These are phyloP conservation scores for Tulasnella sp. DNA, from an alignment of 768 basidiomycete genomes.

Conservation along the genomic window DNA sequence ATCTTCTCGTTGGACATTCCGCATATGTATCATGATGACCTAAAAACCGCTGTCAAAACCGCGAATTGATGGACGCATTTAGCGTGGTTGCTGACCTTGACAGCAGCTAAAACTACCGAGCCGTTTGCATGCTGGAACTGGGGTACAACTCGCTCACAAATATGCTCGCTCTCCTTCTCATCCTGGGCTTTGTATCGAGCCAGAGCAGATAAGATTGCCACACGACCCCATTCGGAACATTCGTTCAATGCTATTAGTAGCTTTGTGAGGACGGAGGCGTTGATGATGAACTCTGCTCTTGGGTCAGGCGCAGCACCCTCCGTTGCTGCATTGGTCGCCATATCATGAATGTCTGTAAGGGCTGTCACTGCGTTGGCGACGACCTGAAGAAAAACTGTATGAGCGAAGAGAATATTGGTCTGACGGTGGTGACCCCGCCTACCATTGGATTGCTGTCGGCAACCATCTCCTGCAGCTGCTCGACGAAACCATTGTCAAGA, in stretches of 20 bases:
- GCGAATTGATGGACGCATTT: neutral
- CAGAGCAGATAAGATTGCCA: constrained; percentile 84
- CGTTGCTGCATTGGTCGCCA: constrained; percentile 40
- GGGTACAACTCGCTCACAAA: constrained; percentile 96
- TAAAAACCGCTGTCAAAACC: constrained; percentile 36
- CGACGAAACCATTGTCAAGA: constrained; percentile 90
- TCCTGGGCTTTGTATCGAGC: constrained; percentile 79
- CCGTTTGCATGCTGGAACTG: constrained; percentile 98
- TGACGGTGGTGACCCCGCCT: constrained; percentile 33
- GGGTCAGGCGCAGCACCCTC: constrained; percentile 29
- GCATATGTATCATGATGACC: constrained; percentile 98
- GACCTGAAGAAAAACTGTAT: constrained; percentile 52
- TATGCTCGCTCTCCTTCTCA: constrained; percentile 95
- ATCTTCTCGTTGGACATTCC: constrained; percentile 72
- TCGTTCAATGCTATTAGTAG: constrained; percentile 94
- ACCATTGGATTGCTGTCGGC: constrained; percentile 97
- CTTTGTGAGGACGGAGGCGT: constrained; percentile 77
- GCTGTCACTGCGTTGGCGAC: constrained; percentile 96
- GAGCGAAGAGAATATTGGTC: neutral
- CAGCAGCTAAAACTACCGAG: constrained; percentile 92
- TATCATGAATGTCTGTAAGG: constrained; percentile 81
- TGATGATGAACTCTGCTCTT: constrained; percentile 74
- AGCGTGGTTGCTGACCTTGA: constrained; percentile 58
- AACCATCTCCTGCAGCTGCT: constrained; percentile 86
- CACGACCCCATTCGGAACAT: constrained; percentile 98